Conservation (phyloP, 495 filamentous ascomycete species). For the Tirmania nivea region DNA sequence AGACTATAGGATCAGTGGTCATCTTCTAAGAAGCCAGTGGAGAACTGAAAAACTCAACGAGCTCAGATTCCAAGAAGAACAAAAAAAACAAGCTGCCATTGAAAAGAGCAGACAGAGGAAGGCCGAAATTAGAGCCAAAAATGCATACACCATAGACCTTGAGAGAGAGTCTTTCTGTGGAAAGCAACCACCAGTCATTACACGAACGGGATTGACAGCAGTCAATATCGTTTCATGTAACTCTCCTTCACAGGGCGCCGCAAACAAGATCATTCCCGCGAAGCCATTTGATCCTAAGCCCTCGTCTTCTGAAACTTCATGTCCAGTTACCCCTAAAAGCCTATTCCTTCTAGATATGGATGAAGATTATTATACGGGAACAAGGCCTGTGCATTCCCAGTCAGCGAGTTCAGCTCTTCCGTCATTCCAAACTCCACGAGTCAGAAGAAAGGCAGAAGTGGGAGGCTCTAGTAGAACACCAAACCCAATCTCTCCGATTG, state of each 20-base stretch:
- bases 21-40: conserved; percentile 8
- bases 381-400: neutral
- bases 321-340: no score
- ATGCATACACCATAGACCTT: neutral
- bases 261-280: neutral
- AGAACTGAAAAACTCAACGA: conserved; percentile 5
- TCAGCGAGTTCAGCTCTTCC: neutral
- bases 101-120: neutral
- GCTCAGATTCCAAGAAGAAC: neutral
- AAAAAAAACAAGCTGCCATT: neutral
- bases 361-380: neutral
- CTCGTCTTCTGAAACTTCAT: neutral
- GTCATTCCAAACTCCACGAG: neutral
- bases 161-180: neutral
- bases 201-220: neutral
- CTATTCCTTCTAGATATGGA: no score
- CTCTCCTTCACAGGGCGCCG: neutral
- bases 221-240: neutral
- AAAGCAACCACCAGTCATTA: neutral
- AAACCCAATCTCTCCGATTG: neutral
- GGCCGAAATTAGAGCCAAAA: neutral
- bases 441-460: neutral
- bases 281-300: neutral
- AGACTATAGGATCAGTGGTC: conserved; percentile 10
- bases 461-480: neutral